Percentiles rank a stretch among this genome's conserved stretches.
Evolutionary conservation across 1,284 basidiomycete species (phyloP).

Genomic region (Tilletiopsis washingtonensis): DNA sequence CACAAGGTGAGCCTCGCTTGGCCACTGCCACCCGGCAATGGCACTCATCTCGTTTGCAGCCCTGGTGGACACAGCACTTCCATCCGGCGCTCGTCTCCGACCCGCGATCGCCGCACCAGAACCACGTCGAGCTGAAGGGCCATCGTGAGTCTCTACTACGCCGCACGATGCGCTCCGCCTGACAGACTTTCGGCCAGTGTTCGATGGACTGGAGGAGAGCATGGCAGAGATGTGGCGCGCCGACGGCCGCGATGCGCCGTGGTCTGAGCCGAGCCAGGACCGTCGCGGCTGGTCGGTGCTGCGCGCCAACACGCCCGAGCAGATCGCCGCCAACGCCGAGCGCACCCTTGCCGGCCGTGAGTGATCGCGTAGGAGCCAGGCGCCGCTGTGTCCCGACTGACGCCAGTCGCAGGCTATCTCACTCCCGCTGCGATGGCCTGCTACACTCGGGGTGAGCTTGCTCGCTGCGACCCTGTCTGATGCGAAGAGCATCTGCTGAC

Average conservation of each 20-base stretch:
- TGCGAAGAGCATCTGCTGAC: too few relatives aligned
- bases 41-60: too few relatives aligned
- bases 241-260: not conserved
- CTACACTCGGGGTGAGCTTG: constrained; percentile 23
- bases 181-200: too few relatives aligned
- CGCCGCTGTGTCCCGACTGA: not conserved
- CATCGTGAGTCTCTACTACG: too few relatives aligned
- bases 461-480: too few relatives aligned
- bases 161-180: too few relatives aligned
- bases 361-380: not conserved
- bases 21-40: too few relatives aligned
- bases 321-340: constrained; percentile 24
- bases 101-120: constrained; percentile 9
- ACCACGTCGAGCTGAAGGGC: constrained; percentile 18
- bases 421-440: constrained; percentile 28
- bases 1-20: too few relatives aligned
- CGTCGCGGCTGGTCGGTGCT: not conserved
- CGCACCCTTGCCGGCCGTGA: constrained; percentile 13
- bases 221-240: constrained; percentile 5
- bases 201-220: constrained; percentile 16
- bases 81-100: constrained; percentile 25
- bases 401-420: constrained; percentile 10
- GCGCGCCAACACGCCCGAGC: constrained; percentile 11
- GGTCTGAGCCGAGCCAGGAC: not conserved
- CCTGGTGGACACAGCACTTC: constrained; percentile 40